Base-by-base conservation (phyloP, 1,284 basidiomycete genomes). In the Malassezia dermatis region DNA sequence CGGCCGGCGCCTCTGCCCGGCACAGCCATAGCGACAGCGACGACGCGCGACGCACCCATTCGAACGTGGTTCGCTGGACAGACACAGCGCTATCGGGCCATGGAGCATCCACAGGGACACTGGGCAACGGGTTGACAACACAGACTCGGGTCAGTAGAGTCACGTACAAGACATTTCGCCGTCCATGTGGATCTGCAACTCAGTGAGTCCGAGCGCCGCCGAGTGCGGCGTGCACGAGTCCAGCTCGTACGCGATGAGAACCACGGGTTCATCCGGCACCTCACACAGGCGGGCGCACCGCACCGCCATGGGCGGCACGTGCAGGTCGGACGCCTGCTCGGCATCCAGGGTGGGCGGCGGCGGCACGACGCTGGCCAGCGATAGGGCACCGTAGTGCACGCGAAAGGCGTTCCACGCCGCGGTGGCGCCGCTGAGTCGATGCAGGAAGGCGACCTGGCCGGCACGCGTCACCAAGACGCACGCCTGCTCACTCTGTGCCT, bases 281-380 rank as follows among this genome's bases (percentile, higher is more conserved):
- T 32, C 21, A 3, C 28, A 8, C 4, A 35, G 21, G 24, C n/a
- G 8, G 4, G 48, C 23, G 26, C 34, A 40, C 27, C 28, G 24
- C 13, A 54, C 41, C 13, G 27, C 24, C 6, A 13, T 4, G 24
- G n/a, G 11, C 11, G n/a, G 24, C 10, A 12, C 41, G 13, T n/a
- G 26, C 28, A 24, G 19, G 3, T 21, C 26, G 19, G 44, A 15
- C n/a, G 19, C 26, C 27, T 15, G 27, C 31, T 35, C 46, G 3
- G 48, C 23, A 39, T 54, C 53, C n/a, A 47, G 26, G 30, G 45
- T 43, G 37, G 53, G 23, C 3, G 53, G 53, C 30, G 46, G 53
- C 17, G 53, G 53, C 26, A 42, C 8, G 28, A 50, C 21, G 15
- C 53, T 48, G 13, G 53, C 47, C 40, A 35, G 15, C 12, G 35